Conservation (phyloP, 441 rosid genomes). For the Mallotus repandus region DNA sequence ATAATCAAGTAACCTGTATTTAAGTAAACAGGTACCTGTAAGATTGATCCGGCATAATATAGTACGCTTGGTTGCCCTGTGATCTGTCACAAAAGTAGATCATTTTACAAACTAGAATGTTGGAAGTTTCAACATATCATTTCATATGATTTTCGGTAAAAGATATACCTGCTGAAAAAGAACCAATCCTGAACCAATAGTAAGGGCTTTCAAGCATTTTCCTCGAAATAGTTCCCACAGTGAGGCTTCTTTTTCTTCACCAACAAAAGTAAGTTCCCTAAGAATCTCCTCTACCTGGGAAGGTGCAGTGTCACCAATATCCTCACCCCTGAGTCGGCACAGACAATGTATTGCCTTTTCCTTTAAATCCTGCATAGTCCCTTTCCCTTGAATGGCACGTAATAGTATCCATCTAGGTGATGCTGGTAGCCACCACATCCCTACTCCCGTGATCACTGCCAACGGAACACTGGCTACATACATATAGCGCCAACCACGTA, state of each 20-base stretch:
- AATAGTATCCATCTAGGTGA: slow-evolving; percentile 97
- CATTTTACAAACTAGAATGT: slow-evolving; percentile 13
- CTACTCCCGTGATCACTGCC: slow-evolving; percentile 84
- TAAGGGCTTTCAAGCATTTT: slow-evolving; percentile 88
- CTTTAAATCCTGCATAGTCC: slow-evolving; percentile 59
- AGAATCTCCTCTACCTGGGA: slow-evolving; percentile 77
- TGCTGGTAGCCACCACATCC: slow-evolving; percentile 92
- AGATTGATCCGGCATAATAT: slow-evolving; percentile 88
- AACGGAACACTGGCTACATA: slow-evolving; percentile 75
- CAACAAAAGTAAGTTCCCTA: slow-evolving; percentile 59
- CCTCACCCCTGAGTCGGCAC: slow-evolving; percentile 72
- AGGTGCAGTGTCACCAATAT: slow-evolving; percentile 64
- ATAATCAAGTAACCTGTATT: not conserved
- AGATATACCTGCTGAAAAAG: slow-evolving; percentile 88
- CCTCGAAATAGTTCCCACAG: slow-evolving; percentile 69
- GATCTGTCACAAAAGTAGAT: slow-evolving; percentile 54
- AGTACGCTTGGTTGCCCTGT: slow-evolving; percentile 99
- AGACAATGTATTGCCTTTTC: slow-evolving; percentile 61
- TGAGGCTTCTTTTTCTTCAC: slow-evolving; percentile 68
- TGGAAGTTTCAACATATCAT: slow-evolving; percentile 16
- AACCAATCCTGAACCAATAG: slow-evolving; percentile 83
- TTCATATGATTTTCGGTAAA: slow-evolving; percentile 16
- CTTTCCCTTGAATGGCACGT: slow-evolving; percentile 76
- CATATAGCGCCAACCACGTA: slow-evolving; percentile 96
- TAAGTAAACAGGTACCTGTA: slow-evolving; percentile 53